These are phyloP conservation scores for Nannizzia gypsea DNA, from an alignment of 2,329 filamentous ascomycete species.

Conservation along the genomic window DNA sequence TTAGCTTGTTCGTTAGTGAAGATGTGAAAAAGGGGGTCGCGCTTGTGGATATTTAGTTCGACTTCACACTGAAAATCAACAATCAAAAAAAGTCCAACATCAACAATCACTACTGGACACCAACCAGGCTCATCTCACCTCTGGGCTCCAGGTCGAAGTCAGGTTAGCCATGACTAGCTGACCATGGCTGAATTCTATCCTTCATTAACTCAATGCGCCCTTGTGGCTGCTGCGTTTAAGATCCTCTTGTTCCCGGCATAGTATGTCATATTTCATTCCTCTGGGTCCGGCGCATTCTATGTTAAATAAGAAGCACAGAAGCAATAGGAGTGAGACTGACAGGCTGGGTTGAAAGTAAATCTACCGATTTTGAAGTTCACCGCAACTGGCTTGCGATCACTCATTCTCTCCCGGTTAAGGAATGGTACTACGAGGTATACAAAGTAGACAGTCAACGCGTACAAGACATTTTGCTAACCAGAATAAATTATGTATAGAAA, in stretches of 20 bases:
- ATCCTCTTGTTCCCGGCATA: constrained; percentile 87
- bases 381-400: constrained; percentile 98
- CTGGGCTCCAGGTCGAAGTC: neutral
- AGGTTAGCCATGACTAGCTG: neutral
- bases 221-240: constrained; percentile 80
- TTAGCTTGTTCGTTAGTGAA: no score
- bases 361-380: constrained; percentile 97
- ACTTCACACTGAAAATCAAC: neutral
- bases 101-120: neutral
- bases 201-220: constrained; percentile 74
- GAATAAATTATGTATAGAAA: constrained; percentile 40
- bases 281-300: neutral
- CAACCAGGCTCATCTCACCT: neutral
- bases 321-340: neutral
- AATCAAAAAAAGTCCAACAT: neutral
- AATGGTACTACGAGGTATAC: constrained; percentile 83
- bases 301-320: no score
- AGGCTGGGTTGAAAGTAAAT: constrained; percentile 56
- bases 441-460: neutral
- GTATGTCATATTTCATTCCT: constrained; percentile 43
- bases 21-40: neutral
- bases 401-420: constrained; percentile 67
- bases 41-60: neutral
- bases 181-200: constrained; percentile 72
- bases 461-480: neutral